These are phyloP conservation scores for Penicillium desertorum DNA, from an alignment of 495 filamentous ascomycete genomes.

Conservation along the genomic window DNA sequence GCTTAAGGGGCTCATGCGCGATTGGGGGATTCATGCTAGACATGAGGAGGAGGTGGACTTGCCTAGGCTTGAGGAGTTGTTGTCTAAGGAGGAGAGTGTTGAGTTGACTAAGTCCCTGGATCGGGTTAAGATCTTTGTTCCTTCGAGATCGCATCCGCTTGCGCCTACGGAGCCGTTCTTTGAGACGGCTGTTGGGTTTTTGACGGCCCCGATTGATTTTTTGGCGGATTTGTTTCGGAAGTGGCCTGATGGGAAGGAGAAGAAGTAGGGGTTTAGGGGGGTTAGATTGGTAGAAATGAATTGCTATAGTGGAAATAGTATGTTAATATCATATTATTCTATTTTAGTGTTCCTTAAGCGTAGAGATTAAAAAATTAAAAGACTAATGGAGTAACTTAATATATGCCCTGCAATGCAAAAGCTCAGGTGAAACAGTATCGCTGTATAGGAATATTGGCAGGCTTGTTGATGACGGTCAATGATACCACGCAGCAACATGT, in stretches of 20 bases:
- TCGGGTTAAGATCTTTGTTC: slow-evolving; percentile 59
- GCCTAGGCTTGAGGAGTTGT: slow-evolving; percentile 47
- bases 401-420: no score
- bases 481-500: no score
- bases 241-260: slow-evolving; percentile 22
- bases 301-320: no score
- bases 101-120: slow-evolving; percentile 51
- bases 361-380: no score
- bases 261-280: not conserved
- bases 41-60: slow-evolving; percentile 59
- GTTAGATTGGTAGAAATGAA: not conserved
- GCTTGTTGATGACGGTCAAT: no score
- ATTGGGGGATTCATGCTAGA: slow-evolving; percentile 54
- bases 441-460: no score
- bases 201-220: slow-evolving; percentile 31
- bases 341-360: no score
- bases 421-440: no score
- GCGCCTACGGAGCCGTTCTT: slow-evolving; percentile 29
- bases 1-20: slow-evolving; percentile 48
- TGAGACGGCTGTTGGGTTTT: slow-evolving; percentile 26
- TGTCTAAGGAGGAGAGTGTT: slow-evolving; percentile 41
- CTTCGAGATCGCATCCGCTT: slow-evolving; percentile 53
- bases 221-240: slow-evolving; percentile 34
- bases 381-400: no score
- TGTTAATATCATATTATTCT: no score